Evolutionary conservation across 345 rosid species (phyloP), one percentile per base, ranked within the genome.

Genomic region (Eucalyptus victrix): DNA sequence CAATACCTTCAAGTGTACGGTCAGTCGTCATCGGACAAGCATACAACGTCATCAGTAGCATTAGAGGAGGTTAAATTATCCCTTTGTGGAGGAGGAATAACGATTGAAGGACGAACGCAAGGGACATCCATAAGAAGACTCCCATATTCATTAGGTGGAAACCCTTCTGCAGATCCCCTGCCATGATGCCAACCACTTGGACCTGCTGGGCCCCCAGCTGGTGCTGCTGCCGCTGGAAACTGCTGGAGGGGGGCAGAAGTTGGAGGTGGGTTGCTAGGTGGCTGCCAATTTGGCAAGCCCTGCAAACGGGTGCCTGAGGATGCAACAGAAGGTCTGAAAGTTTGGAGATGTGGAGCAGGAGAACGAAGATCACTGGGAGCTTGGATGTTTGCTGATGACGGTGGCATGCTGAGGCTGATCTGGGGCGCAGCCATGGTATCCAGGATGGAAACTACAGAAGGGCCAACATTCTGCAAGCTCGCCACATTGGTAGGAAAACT

Each of bases 21-120:
- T 89, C 72, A 88, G 56, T 94, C 97, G 69, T 96, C 98, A 54
- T 96, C 98, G 1, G 94, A 95, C 83, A 94, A 92, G 86, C 94
- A 95, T 87, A 96, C 95, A n/a, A 96, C 30, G 47, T 87, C 92
- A 85, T 86, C 26, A 6, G 89, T 86, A 85, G 86, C 17, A 47
- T 83, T 44, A 89, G 87, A 87, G 86, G 90, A 90, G 28, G 90
- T 72, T 54, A 18, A 69, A 87, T 58, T 86, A 23, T 87, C 72
- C 42, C 88, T 45, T 8, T 19, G 54, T 47, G 50, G 44, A 18
- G 86, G 42, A 37, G 65, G 15, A 49, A 30, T 42, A 8, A 47
- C 58, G 4, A 49, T 85, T 42, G 86, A 42, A 50, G 86, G 32
- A 53, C 11, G 28, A 40, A 76, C 24, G 18, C 37, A 16, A 16